phyloP scores from a whole-genome alignment of 2,329 filamentous ascomycete genomes.

The Westerdykella ornata region DNA sequence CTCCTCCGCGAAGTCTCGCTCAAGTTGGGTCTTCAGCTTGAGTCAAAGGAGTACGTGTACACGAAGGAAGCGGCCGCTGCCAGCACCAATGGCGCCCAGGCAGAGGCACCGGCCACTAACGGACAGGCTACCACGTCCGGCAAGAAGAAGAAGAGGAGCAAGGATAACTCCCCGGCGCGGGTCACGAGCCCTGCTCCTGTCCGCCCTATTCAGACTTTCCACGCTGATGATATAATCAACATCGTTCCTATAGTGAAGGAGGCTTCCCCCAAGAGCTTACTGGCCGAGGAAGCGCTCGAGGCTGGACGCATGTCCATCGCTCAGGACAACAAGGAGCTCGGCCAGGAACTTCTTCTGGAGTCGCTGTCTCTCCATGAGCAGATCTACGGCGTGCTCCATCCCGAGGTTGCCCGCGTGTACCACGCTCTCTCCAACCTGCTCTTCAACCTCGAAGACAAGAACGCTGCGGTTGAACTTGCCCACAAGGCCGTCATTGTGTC shows the following conservation, averaged over 20 bases:
- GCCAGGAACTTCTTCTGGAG: constrained; percentile 91
- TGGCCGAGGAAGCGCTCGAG: constrained; percentile 93
- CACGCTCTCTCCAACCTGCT: constrained; percentile 93
- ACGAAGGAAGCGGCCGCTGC: constrained; percentile 33
- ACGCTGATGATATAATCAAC: constrained; percentile 79
- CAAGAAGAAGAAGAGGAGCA: constrained; percentile 53
- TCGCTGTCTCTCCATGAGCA: constrained; percentile 95
- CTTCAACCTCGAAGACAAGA: constrained; percentile 97
- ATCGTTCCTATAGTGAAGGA: constrained; percentile 94
- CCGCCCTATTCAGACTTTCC: constrained; percentile 58
- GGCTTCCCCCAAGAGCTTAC: constrained; percentile 77
- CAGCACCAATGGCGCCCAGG: constrained; percentile 10
- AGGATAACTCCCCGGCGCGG: constrained; percentile 46
- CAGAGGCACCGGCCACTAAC: constrained; percentile 32
- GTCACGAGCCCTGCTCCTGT: constrained; percentile 40
- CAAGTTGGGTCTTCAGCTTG: constrained; percentile 84
- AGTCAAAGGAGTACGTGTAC: constrained; percentile 70
- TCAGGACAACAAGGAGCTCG: constrained; percentile 90
- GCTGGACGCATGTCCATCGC: constrained; percentile 93
- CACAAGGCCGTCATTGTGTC: constrained; percentile 95
- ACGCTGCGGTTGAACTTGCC: constrained; percentile 86
- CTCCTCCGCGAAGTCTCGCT: constrained; percentile 81
- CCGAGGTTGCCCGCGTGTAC: constrained; percentile 92
- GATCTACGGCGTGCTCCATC: constrained; percentile 95
- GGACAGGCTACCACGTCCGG: constrained; percentile 29